Conservation (phyloP, 2,329 filamentous ascomycete species). For the Beauveria scarabaeidicola region DNA sequence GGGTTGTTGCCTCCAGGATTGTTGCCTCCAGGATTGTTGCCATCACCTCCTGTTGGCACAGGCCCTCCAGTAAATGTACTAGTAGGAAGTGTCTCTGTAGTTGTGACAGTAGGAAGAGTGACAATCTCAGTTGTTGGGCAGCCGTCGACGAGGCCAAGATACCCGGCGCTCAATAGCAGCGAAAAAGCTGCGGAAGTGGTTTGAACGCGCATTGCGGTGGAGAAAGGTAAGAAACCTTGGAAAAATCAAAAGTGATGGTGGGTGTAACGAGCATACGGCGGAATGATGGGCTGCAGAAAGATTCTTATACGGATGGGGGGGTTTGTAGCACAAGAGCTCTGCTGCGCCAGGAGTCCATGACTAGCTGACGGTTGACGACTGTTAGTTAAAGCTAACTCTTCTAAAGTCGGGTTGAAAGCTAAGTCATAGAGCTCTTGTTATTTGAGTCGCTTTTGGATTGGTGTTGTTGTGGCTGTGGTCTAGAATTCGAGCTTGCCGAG, state of each 20-base stretch:
- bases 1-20: not conserved
- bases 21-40: not conserved
- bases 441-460: not conserved
- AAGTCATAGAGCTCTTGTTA: not conserved
- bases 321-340: not conserved
- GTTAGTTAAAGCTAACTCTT: not conserved
- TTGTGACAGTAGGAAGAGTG: not conserved
- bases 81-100: not conserved
- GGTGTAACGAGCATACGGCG: not conserved
- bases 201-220: not conserved
- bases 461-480: not conserved
- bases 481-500: not conserved
- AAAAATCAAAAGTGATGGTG: not conserved
- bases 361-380: not conserved
- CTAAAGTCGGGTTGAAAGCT: not conserved
- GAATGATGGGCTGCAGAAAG: not conserved
- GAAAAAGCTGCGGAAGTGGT: not conserved
- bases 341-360: not conserved
- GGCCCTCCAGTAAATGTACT: not conserved
- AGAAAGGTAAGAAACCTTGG: not conserved
- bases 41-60: not conserved
- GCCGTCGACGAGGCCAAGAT: not conserved
- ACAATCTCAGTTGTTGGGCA: not conserved
- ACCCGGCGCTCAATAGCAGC: not conserved
- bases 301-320: conserved; percentile 1